These are phyloP conservation scores for Articulospora tetracladia DNA, from an alignment of 495 filamentous ascomycete species.

Conservation along the genomic window DNA sequence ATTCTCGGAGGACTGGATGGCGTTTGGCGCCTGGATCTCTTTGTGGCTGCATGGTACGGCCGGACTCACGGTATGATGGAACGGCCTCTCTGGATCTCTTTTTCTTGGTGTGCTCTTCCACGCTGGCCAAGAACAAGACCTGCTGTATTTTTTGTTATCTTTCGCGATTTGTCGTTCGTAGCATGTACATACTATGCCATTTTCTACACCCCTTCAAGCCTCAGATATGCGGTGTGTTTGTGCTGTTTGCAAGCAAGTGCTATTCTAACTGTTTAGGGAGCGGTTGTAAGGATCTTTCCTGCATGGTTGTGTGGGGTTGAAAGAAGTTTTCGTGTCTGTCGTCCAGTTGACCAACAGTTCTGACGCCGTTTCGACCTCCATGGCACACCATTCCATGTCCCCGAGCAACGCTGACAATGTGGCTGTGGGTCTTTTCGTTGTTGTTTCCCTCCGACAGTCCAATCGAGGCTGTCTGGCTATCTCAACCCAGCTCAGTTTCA, in stretches of 20 bases:
- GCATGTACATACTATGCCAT: not conserved
- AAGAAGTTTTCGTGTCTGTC: too few species aligned
- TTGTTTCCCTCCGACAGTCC: too few species aligned
- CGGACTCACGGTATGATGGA: not conserved
- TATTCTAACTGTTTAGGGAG: too few species aligned
- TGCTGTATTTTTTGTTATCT: not conserved
- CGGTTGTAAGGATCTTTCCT: too few species aligned
- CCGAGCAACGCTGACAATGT: too few species aligned
- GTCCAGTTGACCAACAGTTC: too few species aligned
- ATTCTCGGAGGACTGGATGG: not conserved
- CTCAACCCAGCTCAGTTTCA: not conserved
- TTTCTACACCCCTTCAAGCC: not conserved
- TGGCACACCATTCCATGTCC: not conserved
- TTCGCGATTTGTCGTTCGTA: not conserved
- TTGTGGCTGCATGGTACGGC: not conserved
- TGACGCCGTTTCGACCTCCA: not conserved
- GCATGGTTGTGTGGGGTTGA: too few species aligned
- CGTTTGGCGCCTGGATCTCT: not conserved
- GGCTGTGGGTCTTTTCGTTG: too few species aligned
- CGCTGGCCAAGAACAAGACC: not conserved
- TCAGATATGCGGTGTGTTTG: too few species aligned
- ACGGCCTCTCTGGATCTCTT: constrained; percentile 1
- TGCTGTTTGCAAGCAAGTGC: too few species aligned
- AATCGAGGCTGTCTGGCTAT: not conserved
- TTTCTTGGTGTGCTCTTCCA: not conserved